These are phyloP conservation scores for Phoma sp. DNA, from an alignment of 2,329 filamentous ascomycete species.

Conservation along the genomic window DNA sequence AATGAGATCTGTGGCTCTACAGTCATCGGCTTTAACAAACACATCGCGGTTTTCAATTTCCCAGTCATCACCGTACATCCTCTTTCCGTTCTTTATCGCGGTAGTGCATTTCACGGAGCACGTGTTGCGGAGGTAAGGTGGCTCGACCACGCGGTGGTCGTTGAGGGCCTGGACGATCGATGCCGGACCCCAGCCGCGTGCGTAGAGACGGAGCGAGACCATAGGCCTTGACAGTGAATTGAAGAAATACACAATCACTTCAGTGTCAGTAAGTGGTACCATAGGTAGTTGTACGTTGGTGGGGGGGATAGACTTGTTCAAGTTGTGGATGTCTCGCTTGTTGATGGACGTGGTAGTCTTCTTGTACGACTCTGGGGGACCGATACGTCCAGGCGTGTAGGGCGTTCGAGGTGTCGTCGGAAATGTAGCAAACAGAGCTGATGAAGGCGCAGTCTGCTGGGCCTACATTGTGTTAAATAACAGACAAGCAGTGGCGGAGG, in stretches of 20 bases:
- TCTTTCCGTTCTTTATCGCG: slow-evolving; percentile 28
- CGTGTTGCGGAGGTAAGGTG: slow-evolving; percentile 41
- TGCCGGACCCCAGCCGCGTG: slow-evolving; percentile 32
- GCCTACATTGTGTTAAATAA: slow-evolving; percentile 1
- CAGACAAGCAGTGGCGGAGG: too few relatives aligned
- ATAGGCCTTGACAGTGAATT: slow-evolving; percentile 32
- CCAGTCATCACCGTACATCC: slow-evolving; percentile 27
- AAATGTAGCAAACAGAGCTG: neutral
- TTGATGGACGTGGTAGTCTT: slow-evolving; percentile 13
- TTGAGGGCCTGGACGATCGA: slow-evolving; percentile 34
- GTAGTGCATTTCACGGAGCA: slow-evolving; percentile 39
- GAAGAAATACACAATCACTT: slow-evolving; percentile 45
- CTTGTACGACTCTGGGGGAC: slow-evolving; percentile 12
- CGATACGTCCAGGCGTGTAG: slow-evolving; percentile 21
- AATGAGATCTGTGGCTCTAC: slow-evolving; percentile 33
- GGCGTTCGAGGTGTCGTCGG: slow-evolving; percentile 10
- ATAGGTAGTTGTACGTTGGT: slow-evolving; percentile 23
- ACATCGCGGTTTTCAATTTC: neutral
- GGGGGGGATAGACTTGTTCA: slow-evolving; percentile 26
- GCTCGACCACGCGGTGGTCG: slow-evolving; percentile 29
- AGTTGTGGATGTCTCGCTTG: slow-evolving; percentile 32
- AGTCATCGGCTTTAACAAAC: slow-evolving; percentile 21
- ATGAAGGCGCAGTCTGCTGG: neutral
- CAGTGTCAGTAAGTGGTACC: slow-evolving; percentile 37
- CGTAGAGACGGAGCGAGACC: slow-evolving; percentile 37